These are phyloP conservation scores for Karstenula rhodostoma DNA, from an alignment of 2,329 filamentous ascomycete genomes.

Conservation along the genomic window DNA sequence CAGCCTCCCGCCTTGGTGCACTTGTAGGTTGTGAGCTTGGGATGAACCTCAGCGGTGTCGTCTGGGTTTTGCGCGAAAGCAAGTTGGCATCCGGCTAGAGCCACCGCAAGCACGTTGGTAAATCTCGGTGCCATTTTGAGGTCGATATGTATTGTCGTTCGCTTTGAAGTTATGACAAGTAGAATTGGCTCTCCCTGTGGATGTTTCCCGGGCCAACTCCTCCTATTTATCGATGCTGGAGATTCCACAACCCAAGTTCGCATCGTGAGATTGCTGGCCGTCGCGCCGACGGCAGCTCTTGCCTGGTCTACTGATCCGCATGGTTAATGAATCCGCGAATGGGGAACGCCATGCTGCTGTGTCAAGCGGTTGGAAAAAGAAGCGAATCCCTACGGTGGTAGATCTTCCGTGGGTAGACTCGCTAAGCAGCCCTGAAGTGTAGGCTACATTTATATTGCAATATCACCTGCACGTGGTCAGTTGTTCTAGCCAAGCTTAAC, in stretches of 20 bases:
- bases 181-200: not conserved
- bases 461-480: not conserved
- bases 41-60: slow-evolving; percentile 45
- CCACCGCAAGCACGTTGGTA: not conserved
- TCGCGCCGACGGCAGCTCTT: slow-evolving; percentile 1
- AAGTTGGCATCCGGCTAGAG: slow-evolving; percentile 1
- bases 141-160: not conserved
- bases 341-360: not conserved
- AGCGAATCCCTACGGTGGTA: not conserved
- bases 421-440: not conserved
- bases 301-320: slow-evolving; percentile 1
- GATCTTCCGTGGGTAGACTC: slow-evolving; percentile 1
- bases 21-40: slow-evolving; percentile 37
- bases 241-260: not conserved
- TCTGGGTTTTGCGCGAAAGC: slow-evolving; percentile 20
- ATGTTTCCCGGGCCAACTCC: not conserved
- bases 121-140: not conserved
- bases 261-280: slow-evolving; percentile 4
- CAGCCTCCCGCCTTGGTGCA: slow-evolving; percentile 45
- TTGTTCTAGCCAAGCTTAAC: not conserved
- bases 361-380: not conserved
- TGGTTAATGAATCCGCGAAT: slow-evolving; percentile 7
- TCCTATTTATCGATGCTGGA: not conserved
- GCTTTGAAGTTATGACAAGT: not conserved
- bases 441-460: not conserved